These are phyloP conservation scores for Przewalskia tangutica DNA, from an alignment of 257 asterid species.

Conservation along the genomic window DNA sequence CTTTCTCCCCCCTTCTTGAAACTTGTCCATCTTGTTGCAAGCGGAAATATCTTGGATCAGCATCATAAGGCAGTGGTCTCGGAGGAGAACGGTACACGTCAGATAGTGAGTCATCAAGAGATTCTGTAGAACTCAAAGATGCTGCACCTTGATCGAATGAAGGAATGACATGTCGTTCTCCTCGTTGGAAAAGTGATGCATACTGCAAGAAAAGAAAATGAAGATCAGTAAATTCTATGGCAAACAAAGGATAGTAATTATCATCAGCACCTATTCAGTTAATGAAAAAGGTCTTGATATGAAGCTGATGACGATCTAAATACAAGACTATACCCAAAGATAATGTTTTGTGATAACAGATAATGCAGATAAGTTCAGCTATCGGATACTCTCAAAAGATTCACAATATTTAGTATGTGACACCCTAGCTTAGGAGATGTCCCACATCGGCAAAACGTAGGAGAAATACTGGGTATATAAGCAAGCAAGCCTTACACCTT, in stretches of 20 bases:
- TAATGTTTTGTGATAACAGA: neutral
- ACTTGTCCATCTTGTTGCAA: constrained; percentile 62
- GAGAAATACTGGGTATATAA: too few relatives aligned
- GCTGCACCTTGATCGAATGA: constrained; percentile 46
- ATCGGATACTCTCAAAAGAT: neutral
- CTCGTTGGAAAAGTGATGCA: constrained; percentile 58
- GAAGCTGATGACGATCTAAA: neutral
- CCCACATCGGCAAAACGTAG: too few relatives aligned
- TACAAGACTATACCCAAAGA: neutral
- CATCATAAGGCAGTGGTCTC: constrained; percentile 87
- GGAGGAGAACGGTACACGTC: constrained; percentile 86
- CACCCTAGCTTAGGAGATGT: too few relatives aligned
- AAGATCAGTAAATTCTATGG: neutral
- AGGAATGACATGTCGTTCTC: constrained; percentile 37
- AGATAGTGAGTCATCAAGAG: constrained; percentile 65
- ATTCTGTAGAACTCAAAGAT: constrained; percentile 38
- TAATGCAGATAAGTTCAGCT: neutral
- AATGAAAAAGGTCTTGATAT: neutral
- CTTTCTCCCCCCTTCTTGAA: constrained; percentile 62
- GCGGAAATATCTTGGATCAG: constrained; percentile 62
- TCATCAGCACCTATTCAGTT: neutral
- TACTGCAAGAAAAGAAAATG: constrained; percentile 41
- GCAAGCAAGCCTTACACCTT: too few relatives aligned
- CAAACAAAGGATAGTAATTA: neutral
- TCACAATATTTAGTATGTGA: neutral